phyloP scores from a whole-genome alignment of 495 filamentous ascomycete genomes.

The Aspergillus sclerotioniger region DNA sequence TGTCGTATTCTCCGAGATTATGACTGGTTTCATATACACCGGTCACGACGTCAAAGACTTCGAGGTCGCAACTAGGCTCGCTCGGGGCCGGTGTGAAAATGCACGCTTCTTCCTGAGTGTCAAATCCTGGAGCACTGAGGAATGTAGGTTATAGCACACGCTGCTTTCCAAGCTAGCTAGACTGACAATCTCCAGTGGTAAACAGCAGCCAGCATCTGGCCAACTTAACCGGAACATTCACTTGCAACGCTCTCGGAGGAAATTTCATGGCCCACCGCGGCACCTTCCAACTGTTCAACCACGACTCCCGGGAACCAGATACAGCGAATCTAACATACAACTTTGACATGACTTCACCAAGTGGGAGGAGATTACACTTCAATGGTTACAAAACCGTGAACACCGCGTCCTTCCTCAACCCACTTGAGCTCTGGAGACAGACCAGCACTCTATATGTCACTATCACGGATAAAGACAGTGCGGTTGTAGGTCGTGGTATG shows the following conservation, averaged over 20 bases:
- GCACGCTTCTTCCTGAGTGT: slow-evolving; percentile 2
- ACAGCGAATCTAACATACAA: slow-evolving; percentile 2
- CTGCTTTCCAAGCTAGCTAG: background rate
- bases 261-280: background rate
- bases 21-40: background rate
- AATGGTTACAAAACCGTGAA: slow-evolving; percentile 2
- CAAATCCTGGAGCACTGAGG: slow-evolving; percentile 2
- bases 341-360: background rate
- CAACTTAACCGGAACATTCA: background rate
- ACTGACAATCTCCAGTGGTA: background rate
- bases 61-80: background rate
- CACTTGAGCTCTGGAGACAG: background rate
- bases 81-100: background rate
- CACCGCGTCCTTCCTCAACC: background rate
- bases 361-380: background rate
- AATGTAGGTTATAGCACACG: background rate
- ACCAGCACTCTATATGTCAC: background rate
- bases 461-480: background rate
- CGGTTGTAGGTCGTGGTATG: background rate
- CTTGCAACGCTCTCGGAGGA: slow-evolving; percentile 1
- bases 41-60: background rate
- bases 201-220: background rate
- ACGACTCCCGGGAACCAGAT: slow-evolving; percentile 1
- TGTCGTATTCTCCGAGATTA: slow-evolving; percentile 2
- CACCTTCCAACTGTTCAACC: slow-evolving; percentile 2